Conservation (phyloP, 1,284 basidiomycete genomes). For the Apiotrichum akiyoshidainum region DNA sequence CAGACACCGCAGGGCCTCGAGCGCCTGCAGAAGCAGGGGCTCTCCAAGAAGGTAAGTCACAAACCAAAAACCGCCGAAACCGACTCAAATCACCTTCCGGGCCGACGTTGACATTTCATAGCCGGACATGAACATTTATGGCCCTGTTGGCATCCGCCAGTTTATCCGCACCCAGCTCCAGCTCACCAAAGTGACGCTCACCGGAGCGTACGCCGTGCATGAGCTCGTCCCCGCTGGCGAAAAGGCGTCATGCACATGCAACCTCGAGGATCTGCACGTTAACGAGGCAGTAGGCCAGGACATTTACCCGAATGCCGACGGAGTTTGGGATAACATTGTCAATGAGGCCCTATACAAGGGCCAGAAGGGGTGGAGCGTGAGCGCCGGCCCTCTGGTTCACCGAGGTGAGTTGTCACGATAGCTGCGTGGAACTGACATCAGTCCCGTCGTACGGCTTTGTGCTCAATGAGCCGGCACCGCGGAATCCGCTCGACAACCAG, state of each 20-base stretch:
- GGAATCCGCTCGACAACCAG: slow-evolving; percentile 46
- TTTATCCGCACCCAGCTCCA: slow-evolving; percentile 71
- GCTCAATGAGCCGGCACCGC: slow-evolving; percentile 61
- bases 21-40: slow-evolving; percentile 32
- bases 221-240: slow-evolving; percentile 63
- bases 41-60: slow-evolving; percentile 33
- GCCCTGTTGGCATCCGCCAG: slow-evolving; percentile 73
- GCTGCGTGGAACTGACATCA: slow-evolving; percentile 37
- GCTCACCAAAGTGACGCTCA: slow-evolving; percentile 65
- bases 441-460: slow-evolving; percentile 81
- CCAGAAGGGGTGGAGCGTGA: slow-evolving; percentile 58
- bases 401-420: slow-evolving; percentile 58
- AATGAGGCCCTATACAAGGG: slow-evolving; percentile 30
- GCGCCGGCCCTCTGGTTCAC: slow-evolving; percentile 76
- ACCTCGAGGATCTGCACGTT: slow-evolving; percentile 56
- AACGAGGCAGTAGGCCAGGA: slow-evolving; percentile 69
- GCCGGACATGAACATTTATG: slow-evolving; percentile 73
- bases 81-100: neutral
- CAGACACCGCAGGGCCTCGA: slow-evolving; percentile 39
- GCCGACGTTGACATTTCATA: slow-evolving; percentile 6
- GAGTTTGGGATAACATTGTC: slow-evolving; percentile 66
- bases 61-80: slow-evolving; percentile 5
- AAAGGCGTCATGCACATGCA: slow-evolving; percentile 59
- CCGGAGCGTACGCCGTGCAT: slow-evolving; percentile 72
- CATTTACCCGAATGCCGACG: slow-evolving; percentile 61